Evolutionary conservation across 1,139 yeast species (phyloP), one percentile per base, ranked within the genome.

Genomic region (Pneumocystis carinii): DNA sequence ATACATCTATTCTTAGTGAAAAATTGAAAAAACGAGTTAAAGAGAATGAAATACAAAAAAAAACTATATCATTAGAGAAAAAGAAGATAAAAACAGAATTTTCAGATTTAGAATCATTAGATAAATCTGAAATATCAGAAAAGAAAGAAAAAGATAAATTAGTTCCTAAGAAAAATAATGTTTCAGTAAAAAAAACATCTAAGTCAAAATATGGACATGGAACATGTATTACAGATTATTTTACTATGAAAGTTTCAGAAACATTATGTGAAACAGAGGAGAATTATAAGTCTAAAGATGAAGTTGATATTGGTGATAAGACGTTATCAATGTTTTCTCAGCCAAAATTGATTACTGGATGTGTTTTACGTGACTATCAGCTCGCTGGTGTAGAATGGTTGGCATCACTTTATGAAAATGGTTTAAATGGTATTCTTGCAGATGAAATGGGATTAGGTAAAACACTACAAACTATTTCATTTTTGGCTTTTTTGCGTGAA

Each of bases 381-480:
- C 72, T 89, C 36, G 92, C 87, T 64, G 98, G 97, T 0, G 79
- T 90, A 64, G 90, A 88, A 68, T 92, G 97, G 97, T 75, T 92
- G 62, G 81, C 85, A 14, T 86, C 96, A 0, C 76, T 92, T 38
- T 92, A 86, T 72, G 95, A 90, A 72, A 92, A 92, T 73, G 98
- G 97, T 0, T 77, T 92, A 41, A 92, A 92, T 74, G 98, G 98
- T 2, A 90, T 92, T 42, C 76, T 92, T 38, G 97, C 97, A 0
- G 97, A 92, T 74, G 97, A 64, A 90, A 92, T 90, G 97, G 97
- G 97, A 0, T 76, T 90, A 57, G 97, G 98, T n/a, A 90, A 90
- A 71, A 92, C 97, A 0, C 74, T 90, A 14, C 96, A 90, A 72
- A 86, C 94, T 60, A 87, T 92, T 64, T 80, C 95, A 0, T 79